Base-by-base conservation (phyloP, 164 flowering plant species). In the Berberis thunbergii region DNA sequence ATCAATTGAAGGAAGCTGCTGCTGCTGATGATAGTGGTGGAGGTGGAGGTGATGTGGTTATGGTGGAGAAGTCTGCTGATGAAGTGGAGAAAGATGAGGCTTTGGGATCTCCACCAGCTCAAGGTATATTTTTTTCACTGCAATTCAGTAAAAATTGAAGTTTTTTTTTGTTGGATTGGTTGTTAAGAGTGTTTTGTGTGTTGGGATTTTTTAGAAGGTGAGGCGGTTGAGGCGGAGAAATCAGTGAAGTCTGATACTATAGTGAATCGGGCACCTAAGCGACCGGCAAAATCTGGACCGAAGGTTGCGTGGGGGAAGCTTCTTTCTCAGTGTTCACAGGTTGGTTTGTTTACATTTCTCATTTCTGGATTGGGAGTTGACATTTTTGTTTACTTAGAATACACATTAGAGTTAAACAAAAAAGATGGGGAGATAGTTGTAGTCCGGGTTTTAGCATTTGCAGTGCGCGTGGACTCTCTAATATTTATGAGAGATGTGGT, bases 291-390 rank as follows among this genome's bases (percentile, higher is more conserved):
- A 54, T 67, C 74, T 7, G 68, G 54, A 66, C 59, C 69, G 0
- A 77, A 73, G 70, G 71, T 63, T 64, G 77, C 91, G 0, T 92
- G 98, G 98, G 98, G 85, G 44, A 83, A 81, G 75, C 92, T 92
- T 72, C 67, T 89, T 44, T 89, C 96, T 6, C 96, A 86, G 79
- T 72, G 69, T 58, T 69, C 86, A 58, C 81, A 81, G 93, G 97
- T 87, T 54, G 45, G 83, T 64, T 26, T 26, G 26, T 26, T 26
- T 26, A 13, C 59, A 13, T 11, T 38, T 2, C 1, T 56, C 3
- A 8, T 6, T 9, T 56, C 3, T 6, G 38, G 8, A 3, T 56
- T 56, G 9, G 5, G 26, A 3, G 44, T 44, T 9, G 26, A 26
- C 55, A 46, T 7, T n/a, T 8, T n/a, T 45, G 52, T 11, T 26